Evolutionary conservation across 2,329 filamentous ascomycete species (phyloP).

Genomic region (Aspergillus ibericus): DNA sequence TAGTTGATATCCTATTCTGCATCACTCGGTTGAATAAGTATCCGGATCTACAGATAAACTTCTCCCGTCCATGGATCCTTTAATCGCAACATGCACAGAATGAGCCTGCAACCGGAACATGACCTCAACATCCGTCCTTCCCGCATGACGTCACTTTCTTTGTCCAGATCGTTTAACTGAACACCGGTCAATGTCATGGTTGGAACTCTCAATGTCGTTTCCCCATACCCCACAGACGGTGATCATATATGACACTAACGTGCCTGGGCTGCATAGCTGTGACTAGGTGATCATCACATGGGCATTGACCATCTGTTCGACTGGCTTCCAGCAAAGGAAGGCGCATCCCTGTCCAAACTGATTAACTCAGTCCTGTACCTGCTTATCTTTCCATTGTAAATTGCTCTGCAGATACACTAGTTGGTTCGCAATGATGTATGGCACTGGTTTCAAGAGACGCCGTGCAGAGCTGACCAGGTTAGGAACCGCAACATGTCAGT

Average conservation of each 20-base stretch:
- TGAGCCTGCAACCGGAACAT: slow-evolving; percentile 24
- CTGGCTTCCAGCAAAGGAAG: slow-evolving; percentile 12
- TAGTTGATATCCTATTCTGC: not conserved
- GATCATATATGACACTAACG: not conserved
- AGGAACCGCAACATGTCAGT: slow-evolving; percentile 48
- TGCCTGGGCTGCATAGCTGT: too few relatives aligned
- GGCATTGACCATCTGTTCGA: not conserved
- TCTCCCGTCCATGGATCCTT: not conserved
- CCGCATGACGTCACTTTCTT: slow-evolving; percentile 34
- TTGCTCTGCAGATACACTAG: not conserved
- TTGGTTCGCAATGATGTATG: slow-evolving; percentile 15
- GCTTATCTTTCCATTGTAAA: not conserved
- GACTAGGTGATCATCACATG: not conserved
- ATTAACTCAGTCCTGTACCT: not conserved
- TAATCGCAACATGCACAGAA: not conserved
- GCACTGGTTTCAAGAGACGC: not conserved
- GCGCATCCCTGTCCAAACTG: slow-evolving; percentile 7
- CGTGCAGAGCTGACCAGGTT: not conserved
- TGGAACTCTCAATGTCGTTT: not conserved
- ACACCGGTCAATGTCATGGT: not conserved
- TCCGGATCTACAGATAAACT: not conserved
- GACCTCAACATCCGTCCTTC: slow-evolving; percentile 28
- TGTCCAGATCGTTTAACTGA: not conserved
- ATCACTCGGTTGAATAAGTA: not conserved
- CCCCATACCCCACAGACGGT: not conserved